phyloP scores from a whole-genome alignment of 1,284 basidiomycete species.

The Leccinum fuscescens region DNA sequence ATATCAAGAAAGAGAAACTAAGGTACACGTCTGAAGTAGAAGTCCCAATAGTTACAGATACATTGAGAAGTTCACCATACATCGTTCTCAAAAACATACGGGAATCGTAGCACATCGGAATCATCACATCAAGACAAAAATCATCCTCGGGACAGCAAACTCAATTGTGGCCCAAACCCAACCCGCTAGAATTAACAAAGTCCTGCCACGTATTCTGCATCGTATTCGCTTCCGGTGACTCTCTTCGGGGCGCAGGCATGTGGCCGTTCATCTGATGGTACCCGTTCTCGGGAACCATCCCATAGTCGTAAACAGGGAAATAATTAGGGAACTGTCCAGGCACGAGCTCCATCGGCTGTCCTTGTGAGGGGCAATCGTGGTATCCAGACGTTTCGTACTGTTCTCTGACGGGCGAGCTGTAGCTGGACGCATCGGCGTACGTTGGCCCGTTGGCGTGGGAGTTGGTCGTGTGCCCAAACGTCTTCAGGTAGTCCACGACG shows the following conservation, averaged over 20 bases:
- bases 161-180: constrained; percentile 24
- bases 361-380: constrained; percentile 21
- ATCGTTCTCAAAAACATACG: constrained; percentile 17
- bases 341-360: constrained; percentile 33
- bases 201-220: constrained; percentile 61
- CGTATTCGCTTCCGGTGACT: constrained; percentile 53
- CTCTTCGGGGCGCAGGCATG: constrained; percentile 37
- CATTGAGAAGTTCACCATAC: constrained; percentile 9
- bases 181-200: constrained; percentile 43
- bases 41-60: constrained; percentile 21
- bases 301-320: constrained; percentile 76
- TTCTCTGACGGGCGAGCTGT: constrained; percentile 29
- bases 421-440: constrained; percentile 26
- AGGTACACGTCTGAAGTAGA: constrained; percentile 10
- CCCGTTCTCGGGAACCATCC: constrained; percentile 36
- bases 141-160: not conserved
- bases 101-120: constrained; percentile 7
- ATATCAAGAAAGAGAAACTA: constrained; percentile 22
- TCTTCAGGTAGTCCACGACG: constrained; percentile 64
- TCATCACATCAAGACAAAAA: constrained; percentile 3
- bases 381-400: constrained; percentile 29
- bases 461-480: constrained; percentile 48
- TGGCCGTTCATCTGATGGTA: constrained; percentile 37
- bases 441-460: constrained; percentile 26
- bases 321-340: constrained; percentile 57